A percentile compares a stretch with the other conserved stretches of the same genome.
These are phyloP conservation scores for Sutorius australiensis DNA, from an alignment of 768 basidiomycete genomes.

Conservation along the genomic window DNA sequence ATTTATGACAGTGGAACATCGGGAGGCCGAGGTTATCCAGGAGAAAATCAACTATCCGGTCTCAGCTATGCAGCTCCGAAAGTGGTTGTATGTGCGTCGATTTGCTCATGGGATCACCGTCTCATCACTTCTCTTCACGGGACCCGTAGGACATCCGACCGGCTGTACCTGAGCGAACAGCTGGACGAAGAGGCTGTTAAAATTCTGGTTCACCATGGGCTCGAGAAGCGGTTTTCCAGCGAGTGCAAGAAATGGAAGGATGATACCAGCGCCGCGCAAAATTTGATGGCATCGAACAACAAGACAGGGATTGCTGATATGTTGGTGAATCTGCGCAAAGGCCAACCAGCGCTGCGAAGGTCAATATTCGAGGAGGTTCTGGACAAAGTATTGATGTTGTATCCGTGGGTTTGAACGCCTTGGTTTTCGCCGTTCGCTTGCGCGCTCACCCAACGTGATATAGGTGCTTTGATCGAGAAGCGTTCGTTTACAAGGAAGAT, in stretches of 20 bases:
- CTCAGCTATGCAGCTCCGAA: neutral
- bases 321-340: neutral
- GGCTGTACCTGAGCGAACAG: neutral
- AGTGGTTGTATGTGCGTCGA: neutral
- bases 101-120: neutral
- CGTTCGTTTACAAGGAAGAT: no score
- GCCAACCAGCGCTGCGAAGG: neutral
- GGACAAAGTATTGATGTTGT: neutral
- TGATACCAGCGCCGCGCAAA: neutral
- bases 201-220: slow-evolving; percentile 28
- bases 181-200: slow-evolving; percentile 24
- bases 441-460: no score
- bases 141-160: neutral
- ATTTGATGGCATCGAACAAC: neutral
- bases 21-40: neutral
- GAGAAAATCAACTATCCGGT: neutral
- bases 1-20: neutral
- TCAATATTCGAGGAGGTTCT: neutral
- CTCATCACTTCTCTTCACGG: neutral
- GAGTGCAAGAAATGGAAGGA: neutral
- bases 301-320: neutral
- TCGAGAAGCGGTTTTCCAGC: neutral
- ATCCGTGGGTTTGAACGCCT: neutral
- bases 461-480: no score
- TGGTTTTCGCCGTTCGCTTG: no score